Conservation (phyloP, 2,329 filamentous ascomycete species). For the Penicillium sp. region DNA sequence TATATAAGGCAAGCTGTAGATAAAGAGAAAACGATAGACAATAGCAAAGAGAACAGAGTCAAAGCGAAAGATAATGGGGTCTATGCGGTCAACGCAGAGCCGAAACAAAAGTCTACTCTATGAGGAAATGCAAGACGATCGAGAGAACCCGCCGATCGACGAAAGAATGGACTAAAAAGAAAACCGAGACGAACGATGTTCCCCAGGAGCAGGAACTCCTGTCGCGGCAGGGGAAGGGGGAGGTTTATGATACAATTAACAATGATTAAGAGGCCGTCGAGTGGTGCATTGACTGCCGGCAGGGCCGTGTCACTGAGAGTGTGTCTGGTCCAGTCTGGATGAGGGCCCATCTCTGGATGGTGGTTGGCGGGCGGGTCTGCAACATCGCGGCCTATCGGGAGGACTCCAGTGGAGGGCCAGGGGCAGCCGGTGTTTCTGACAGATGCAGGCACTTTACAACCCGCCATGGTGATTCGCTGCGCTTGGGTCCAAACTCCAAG, state of each 20-base stretch:
- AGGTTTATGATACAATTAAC: conserved; percentile 4
- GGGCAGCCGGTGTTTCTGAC: conserved; percentile 19
- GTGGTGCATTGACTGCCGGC: not conserved
- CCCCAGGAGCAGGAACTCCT: conserved; percentile 5
- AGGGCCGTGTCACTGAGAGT: not conserved
- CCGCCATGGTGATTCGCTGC: conserved; percentile 14
- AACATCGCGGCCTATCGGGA: conserved; percentile 17
- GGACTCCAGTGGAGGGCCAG: conserved; percentile 8
- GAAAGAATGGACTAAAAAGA: conserved; percentile 1
- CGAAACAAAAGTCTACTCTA: conserved; percentile 6
- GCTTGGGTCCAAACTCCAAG: not conserved
- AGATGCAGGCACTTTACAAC: conserved; percentile 6
- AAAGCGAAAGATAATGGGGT: conserved; percentile 1
- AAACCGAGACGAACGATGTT: conserved; percentile 12
- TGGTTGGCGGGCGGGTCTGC: not conserved
- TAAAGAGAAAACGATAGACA: not conserved
- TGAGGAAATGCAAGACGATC: conserved; percentile 3
- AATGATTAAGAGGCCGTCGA: not conserved
- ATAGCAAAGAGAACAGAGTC: not conserved
- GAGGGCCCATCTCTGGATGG: no score
- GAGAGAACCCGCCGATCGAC: conserved; percentile 13
- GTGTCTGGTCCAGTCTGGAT: no score
- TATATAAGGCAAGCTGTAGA: not conserved
- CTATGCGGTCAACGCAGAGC: conserved; percentile 2
- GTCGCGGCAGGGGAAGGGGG: conserved; percentile 9